These are phyloP conservation scores for Penicillium argentinense DNA, from an alignment of 495 filamentous ascomycete species.

Conservation along the genomic window DNA sequence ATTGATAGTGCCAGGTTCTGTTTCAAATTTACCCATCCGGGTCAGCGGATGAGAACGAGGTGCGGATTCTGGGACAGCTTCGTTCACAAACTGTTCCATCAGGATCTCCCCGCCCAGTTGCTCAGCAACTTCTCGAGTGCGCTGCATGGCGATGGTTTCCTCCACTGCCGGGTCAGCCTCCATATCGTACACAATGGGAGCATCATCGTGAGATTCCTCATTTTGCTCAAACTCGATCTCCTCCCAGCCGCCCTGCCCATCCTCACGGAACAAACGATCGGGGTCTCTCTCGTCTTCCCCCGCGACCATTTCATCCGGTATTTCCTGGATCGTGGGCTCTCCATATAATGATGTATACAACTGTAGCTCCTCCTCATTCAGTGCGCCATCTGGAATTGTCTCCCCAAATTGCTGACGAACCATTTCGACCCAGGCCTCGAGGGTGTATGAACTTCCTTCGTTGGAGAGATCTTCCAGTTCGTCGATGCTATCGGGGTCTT, in stretches of 20 bases:
- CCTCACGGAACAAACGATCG: slow-evolving; percentile 54
- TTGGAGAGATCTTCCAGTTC: slow-evolving; percentile 25
- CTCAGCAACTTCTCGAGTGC: slow-evolving; percentile 46
- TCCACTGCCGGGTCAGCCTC: slow-evolving; percentile 27
- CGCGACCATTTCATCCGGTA: slow-evolving; percentile 26
- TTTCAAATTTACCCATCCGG: slow-evolving; percentile 59
- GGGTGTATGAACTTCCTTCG: slow-evolving; percentile 36
- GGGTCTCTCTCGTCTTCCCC: slow-evolving; percentile 34
- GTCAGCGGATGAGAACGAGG: slow-evolving; percentile 64
- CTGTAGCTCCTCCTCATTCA: slow-evolving; percentile 67
- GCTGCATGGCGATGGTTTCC: slow-evolving; percentile 36
- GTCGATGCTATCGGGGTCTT: slow-evolving; percentile 22
- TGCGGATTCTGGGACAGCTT: slow-evolving; percentile 47
- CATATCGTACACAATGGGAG: slow-evolving; percentile 42
- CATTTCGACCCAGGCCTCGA: slow-evolving; percentile 64
- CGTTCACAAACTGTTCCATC: slow-evolving; percentile 46
- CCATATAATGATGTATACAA: slow-evolving; percentile 85
- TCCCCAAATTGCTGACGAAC: slow-evolving; percentile 76
- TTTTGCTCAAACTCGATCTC: slow-evolving; percentile 53
- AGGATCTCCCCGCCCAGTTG: slow-evolving; percentile 50
- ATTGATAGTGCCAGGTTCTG: slow-evolving; percentile 67
- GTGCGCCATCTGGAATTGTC: slow-evolving; percentile 68
- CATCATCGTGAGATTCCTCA: slow-evolving; percentile 21
- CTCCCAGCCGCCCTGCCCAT: slow-evolving; percentile 58
- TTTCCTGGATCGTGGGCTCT: slow-evolving; percentile 50